These are phyloP conservation scores for Apiospora marii DNA, from an alignment of 2,329 filamentous ascomycete species.

Conservation along the genomic window DNA sequence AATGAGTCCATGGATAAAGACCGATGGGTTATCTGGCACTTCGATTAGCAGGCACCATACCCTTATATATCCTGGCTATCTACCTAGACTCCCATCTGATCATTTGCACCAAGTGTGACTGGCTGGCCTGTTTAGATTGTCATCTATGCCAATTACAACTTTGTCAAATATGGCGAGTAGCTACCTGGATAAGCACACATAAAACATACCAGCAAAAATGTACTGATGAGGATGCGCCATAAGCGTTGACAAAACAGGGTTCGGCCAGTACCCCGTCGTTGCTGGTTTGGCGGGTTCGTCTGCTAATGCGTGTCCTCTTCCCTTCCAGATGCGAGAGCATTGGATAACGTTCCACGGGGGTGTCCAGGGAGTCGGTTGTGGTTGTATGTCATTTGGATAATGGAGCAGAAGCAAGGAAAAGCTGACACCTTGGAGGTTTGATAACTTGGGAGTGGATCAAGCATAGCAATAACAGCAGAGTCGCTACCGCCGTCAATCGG, in stretches of 20 bases:
- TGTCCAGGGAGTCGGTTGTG: not conserved
- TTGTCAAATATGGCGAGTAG: too few species aligned
- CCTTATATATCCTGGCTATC: not conserved
- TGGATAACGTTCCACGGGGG: not conserved
- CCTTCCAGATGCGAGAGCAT: not conserved
- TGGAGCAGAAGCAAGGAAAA: not conserved
- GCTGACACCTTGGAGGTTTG: not conserved
- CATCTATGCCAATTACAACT: too few species aligned
- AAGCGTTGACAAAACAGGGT: not conserved
- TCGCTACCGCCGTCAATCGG: not conserved
- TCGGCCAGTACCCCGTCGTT: not conserved
- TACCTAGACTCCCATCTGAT: too few species aligned
- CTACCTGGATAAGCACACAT: too few species aligned
- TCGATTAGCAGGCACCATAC: not conserved
- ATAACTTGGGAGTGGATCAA: not conserved
- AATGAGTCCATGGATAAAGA: not conserved
- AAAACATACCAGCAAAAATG: not conserved
- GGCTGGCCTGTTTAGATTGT: too few species aligned
- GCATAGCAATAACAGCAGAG: not conserved
- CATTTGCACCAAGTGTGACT: too few species aligned
- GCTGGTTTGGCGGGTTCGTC: not conserved
- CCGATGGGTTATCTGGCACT: not conserved
- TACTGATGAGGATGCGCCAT: not conserved
- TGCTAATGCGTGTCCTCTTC: not conserved
- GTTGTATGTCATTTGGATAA: not conserved